Conservation (phyloP, 441 rosid species). For the Pelargonium citronellum region DNA sequence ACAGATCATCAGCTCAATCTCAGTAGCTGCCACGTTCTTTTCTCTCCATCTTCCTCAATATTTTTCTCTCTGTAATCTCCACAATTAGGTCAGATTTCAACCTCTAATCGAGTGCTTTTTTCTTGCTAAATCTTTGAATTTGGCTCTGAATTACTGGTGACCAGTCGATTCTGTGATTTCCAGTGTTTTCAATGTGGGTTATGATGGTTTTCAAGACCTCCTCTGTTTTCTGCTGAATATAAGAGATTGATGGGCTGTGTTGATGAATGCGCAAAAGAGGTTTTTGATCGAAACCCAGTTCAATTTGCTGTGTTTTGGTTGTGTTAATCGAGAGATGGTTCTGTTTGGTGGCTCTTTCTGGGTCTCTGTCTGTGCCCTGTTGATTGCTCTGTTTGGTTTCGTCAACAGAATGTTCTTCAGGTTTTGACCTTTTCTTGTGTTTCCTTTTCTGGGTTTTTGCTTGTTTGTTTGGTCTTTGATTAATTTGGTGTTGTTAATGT, state of each 20-base stretch:
- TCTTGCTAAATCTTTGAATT: background rate
- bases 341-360: slow-evolving; percentile 32
- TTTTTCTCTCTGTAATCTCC: background rate
- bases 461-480: background rate
- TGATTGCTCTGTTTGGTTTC: slow-evolving; percentile 33
- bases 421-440: slow-evolving; percentile 25
- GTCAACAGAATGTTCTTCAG: slow-evolving; percentile 32
- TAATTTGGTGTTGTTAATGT: background rate
- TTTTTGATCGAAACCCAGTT: slow-evolving; percentile 21
- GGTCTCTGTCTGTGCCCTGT: slow-evolving; percentile 40
- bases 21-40: background rate
- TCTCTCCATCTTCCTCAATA: background rate
- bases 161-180: background rate
- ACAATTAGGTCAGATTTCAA: background rate
- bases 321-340: slow-evolving; percentile 29
- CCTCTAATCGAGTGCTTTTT: background rate
- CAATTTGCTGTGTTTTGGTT: slow-evolving; percentile 30
- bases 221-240: slow-evolving; percentile 26
- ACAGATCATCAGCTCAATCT: background rate
- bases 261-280: slow-evolving; percentile 8
- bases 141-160: background rate
- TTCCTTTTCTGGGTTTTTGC: background rate
- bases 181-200: background rate
- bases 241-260: slow-evolving; percentile 30
- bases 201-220: background rate